Base-by-base conservation (phyloP, 2,329 filamentous ascomycete species). In the Verticillium albo-atrum region DNA sequence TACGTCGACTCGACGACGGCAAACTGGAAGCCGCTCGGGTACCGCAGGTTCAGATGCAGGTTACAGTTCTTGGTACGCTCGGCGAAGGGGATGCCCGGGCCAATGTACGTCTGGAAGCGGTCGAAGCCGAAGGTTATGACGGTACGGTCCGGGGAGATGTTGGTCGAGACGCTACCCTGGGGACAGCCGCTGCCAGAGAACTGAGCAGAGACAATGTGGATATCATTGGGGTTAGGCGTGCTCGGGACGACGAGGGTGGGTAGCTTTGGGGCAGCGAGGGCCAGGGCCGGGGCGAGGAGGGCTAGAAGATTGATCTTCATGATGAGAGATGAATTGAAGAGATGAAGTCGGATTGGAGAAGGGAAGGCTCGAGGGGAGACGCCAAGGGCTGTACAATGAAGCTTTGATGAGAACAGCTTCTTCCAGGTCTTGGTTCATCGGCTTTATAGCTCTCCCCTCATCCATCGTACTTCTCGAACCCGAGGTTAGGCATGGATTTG, bases 121-220 rank as follows among this genome's bases (percentile, higher is more conserved):
- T 79, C 77, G 64, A 79, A 79, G 60, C 77, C 77, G 59, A 79
- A 78, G 55, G 77, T 79, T 67, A 79, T 72, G 65, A 79, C 77
- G 32, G 75, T 77, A 63, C 72, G 70, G 67, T 79, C 76, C 12
- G 75, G 70, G 10, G 75, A 76, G 63, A 78, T 72, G 62, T 69
- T 72, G 35, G 74, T 77, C 23, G 77, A 75, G 10, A 79, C 76
- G 55, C 72, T 71, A 28, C 74, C 73, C 66, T 77, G 75, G 10
- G 76, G 76, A 64, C 77, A 79, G 27, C 77, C 77, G 62, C 74
- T 79, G 58, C 77, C 77, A 32, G 75, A 78, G 61, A 75, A 76
- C 26, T 67, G 74, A 51, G 75, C 71, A 52, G 68, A 70, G 62
- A 70, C 50, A 67, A 79, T 76, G 68, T 74, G 71, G 67, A 79